A percentile compares a stretch with the other conserved stretches of the same genome.
phyloP scores from a whole-genome alignment of 345 rosid species.

The Pseudoturritis turrita region DNA sequence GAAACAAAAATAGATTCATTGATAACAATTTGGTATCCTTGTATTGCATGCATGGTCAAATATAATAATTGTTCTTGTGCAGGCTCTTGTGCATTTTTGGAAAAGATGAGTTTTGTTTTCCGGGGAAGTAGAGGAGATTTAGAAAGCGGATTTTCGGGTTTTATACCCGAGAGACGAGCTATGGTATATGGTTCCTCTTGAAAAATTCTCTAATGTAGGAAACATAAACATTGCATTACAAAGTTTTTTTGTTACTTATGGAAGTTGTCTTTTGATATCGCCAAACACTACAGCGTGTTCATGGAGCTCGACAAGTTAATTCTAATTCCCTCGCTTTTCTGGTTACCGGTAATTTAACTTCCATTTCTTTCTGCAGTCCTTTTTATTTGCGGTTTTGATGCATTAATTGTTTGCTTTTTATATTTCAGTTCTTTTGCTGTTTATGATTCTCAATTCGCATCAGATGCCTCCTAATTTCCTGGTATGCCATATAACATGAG shows the following conservation, averaged over 20 bases:
- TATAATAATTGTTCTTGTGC: not conserved
- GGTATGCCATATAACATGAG: slow-evolving; percentile 38
- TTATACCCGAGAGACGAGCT: slow-evolving; percentile 64
- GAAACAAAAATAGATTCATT: not conserved
- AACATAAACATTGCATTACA: not conserved
- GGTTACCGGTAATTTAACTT: slow-evolving; percentile 61
- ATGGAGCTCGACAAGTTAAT: slow-evolving; percentile 77
- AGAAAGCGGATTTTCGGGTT: slow-evolving; percentile 66
- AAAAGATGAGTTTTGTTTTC: slow-evolving; percentile 75
- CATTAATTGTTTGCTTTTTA: slow-evolving; percentile 5
- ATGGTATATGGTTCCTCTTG: slow-evolving; percentile 48
- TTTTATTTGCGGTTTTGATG: not conserved
- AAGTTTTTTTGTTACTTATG: slow-evolving; percentile 2
- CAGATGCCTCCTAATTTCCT: slow-evolving; percentile 94
- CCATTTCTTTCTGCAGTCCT: not conserved
- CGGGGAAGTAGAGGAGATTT: slow-evolving; percentile 83
- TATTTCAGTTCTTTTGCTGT: slow-evolving; percentile 69
- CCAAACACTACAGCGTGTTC: slow-evolving; percentile 55
- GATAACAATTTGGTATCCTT: not conserved
- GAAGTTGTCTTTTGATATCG: not conserved
- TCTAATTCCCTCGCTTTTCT: slow-evolving; percentile 86
- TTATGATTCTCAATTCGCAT: slow-evolving; percentile 92
- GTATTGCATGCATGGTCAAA: not conserved
- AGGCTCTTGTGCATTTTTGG: slow-evolving; percentile 15
- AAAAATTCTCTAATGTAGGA: not conserved